Conservation (phyloP, 2,329 filamentous ascomycete species). For the Colletotrichum orchidophilum region DNA sequence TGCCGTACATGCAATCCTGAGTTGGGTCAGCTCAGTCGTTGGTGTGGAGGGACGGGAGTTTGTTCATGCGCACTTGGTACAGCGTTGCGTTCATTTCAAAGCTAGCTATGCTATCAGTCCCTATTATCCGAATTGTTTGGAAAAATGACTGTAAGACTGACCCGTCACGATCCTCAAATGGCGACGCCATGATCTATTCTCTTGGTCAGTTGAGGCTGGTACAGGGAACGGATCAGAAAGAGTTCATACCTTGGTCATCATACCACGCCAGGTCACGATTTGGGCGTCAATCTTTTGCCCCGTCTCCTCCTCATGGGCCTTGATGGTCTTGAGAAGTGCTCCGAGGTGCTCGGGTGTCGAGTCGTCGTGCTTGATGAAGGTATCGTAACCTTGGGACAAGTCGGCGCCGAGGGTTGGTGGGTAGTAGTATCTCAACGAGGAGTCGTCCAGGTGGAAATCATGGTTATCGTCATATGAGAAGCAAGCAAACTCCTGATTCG, state of each 20-base stretch:
- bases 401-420: conserved; percentile 76
- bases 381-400: conserved; percentile 82
- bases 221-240: not conserved
- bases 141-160: conserved; percentile 48
- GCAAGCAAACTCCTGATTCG: conserved; percentile 80
- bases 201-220: not conserved
- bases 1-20: conserved; percentile 64
- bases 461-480: conserved; percentile 95
- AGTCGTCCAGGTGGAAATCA: conserved; percentile 77
- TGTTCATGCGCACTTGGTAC: conserved; percentile 74
- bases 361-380: conserved; percentile 85
- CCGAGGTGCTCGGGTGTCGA: conserved; percentile 87
- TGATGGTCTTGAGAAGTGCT: conserved; percentile 80
- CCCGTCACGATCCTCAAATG: conserved; percentile 85
- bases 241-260: conserved; percentile 93
- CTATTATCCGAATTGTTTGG: not conserved
- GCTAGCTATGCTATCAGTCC: conserved; percentile 51
- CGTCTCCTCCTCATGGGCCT: conserved; percentile 75
- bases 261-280: conserved; percentile 92
- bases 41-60: not conserved
- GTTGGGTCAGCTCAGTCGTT: conserved; percentile 34
- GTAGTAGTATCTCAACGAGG: conserved; percentile 89
- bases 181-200: conserved; percentile 80
- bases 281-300: conserved; percentile 77
- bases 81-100: conserved; percentile 97